Evolutionary conservation across 176 grass and related monocot species (phyloP), one percentile per base, ranked within the genome.

Genomic region (Poa pratensis): DNA sequence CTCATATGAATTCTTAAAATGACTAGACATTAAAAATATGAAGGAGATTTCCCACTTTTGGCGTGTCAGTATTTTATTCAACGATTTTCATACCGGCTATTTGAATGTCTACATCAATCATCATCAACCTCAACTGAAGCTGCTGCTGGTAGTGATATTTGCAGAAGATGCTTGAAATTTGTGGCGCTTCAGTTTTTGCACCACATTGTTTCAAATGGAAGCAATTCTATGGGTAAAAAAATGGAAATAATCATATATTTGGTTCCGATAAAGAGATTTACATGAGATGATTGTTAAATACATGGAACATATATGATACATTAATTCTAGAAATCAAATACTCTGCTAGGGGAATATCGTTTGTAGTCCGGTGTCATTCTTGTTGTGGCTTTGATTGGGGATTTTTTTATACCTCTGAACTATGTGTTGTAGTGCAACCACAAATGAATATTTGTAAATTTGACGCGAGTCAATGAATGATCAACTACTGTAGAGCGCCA

Each of bases 111-210:
- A 15, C 46, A 49, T 49, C 46, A 46, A 1, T 24, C 67, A 49
- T 48, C 73, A 24, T 27, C 39, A 49, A 49, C 3, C 46, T 49
- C 46, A 49, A 49, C 12, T 49, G 46, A 49, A 49, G 46, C 46
- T 49, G 46, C 63, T 61, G 40, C 20, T 78, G 12, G 4, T 30
- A 34, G 7, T 9, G 49, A 2, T 71, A 63, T 27, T 9, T 19
- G 71, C 51, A 81, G 71, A 81, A 75, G 83, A 23, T 37, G 71
- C 20, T 12, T 12, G 3, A 62, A 34, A 18, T 69, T 89, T 51
- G 5, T 39, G n/a, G 52, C 61, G 50, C 28, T 70, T 76, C 22
- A 81, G 4, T 60, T 62, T 67, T 58, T 49, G 8, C 51, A 61
- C 0, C 0, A 42, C 28, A 24, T 11, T 82, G 13, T 58, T 66